Base-by-base conservation (phyloP, 768 basidiomycete genomes). In the Hypholoma sublateritium region DNA sequence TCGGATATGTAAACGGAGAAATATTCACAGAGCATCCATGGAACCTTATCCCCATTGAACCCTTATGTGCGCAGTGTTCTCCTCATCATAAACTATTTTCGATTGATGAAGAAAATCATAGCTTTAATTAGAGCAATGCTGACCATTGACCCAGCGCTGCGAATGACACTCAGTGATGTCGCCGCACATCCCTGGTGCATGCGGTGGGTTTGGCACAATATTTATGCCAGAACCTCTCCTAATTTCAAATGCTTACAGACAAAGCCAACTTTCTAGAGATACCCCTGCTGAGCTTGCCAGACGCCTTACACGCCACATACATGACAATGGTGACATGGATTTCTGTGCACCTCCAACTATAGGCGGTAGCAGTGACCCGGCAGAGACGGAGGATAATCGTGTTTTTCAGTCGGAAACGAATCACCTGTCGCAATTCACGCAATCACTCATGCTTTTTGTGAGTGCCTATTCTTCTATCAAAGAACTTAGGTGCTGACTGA, bases 1-100 rank as follows among this genome's bases (percentile, higher is more conserved):
- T 72, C 17, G 81, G 82, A 8, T 99, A 91, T 68, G 65, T 89
- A 1, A 79, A 80, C 0, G 93, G 93, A 4, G 75, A 87, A 48
- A 83, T 95, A 54, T 87, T 92, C 61, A 68, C 80, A 4, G 83
- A 91, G 55, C 75, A 74, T 1, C 96, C 96, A 0, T 99, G 96
- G 96, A 82, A 76, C 50, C 74, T 83, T 8, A 81, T 98, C 46
- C 72, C 74, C 25, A 65, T 61, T 1, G 73, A 79, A 50, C 81
- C 86, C 0, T 73, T 91, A 24, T 85, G 93, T 95, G 66, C 58
- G 86, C 76, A 5, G 5, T 21, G 22, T 37, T 7, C n/a, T 49
- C 19, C 25, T 3, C 42, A 1, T 4, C 19, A 12, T 32, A 19
- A 17, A 9, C 8, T 24, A 39, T n/a, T n/a, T 36, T 41, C 32